Base-by-base conservation (phyloP, 306 rosid species). In the Castanea sativa region DNA sequence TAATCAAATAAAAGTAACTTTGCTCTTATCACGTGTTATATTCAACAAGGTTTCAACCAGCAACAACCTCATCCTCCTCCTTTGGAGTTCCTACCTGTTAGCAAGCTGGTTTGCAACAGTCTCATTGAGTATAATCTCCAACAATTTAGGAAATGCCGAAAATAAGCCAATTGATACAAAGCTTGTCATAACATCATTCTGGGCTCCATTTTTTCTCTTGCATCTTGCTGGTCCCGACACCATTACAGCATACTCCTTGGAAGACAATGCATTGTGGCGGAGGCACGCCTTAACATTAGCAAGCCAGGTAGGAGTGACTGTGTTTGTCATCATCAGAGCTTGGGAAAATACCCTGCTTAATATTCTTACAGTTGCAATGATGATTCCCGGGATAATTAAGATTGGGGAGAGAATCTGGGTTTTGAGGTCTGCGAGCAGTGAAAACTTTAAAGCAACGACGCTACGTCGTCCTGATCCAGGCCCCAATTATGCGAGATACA, bases 171-270 rank as follows among this genome's bases (percentile, higher is more conserved):
- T 1, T 0, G 1, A 51, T 20, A 13, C 29, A 49, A 43, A 45
- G 11, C 55, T 55, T 20, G 20, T 35, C 4, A 23, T 76, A 1
- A 63, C 5, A n/a, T 77, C 71, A 0, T 45, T 61, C 18, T 81
- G 80, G 81, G 81, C 85, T 6, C 78, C 85, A 16, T 81, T 76
- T 61, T 81, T 81, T 52, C 74, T 81, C 19, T 63, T 76, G 16
- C 81, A 81, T 25, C 78, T 81, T 9, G 84, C 80, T 13, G 84
- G 84, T 5, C 80, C 80, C 3, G 84, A 81, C 45, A 76, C 69
- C 21, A 76, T 76, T 11, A 76, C 81, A 13, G 81, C 85, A 0
- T 82, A 61, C 63, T 61, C 81, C 8, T 30, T 71, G 52, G 85
- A 71, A 73, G 85, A 71, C 69, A 76, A 76, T 16, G 73, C 55